Percentiles rank a stretch among this genome's conserved stretches.
Evolutionary conservation across 495 filamentous ascomycete genomes (phyloP).

Genomic region (Symbiotaphrina buchneri): DNA sequence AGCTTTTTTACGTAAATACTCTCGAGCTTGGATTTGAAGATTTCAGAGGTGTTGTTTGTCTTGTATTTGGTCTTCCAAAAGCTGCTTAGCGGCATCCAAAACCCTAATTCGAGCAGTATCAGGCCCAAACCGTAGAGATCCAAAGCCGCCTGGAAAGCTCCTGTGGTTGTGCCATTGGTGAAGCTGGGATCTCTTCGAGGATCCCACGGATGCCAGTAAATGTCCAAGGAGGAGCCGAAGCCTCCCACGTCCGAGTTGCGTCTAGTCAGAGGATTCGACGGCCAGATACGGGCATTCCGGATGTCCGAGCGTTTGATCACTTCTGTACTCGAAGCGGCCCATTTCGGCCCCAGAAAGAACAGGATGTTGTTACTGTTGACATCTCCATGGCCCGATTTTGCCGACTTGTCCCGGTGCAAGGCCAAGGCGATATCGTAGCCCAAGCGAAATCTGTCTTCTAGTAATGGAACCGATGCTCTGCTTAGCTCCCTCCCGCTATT

Average conservation of each 20-base stretch:
- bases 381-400: conserved; percentile 63
- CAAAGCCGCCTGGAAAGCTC: conserved; percentile 24
- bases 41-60: conserved; percentile 34
- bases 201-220: conserved; percentile 62
- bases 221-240: no score
- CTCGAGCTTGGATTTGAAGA: conserved; percentile 39
- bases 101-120: conserved; percentile 63
- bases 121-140: conserved; percentile 75
- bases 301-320: conserved; percentile 20
- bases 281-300: conserved; percentile 46
- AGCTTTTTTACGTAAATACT: conserved; percentile 36
- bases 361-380: conserved; percentile 62
- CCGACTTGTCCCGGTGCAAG: conserved; percentile 48
- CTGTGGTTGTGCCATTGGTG: conserved; percentile 3
- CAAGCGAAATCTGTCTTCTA: conserved; percentile 67
- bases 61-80: conserved; percentile 51
- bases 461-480: conserved; percentile 22
- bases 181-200: conserved; percentile 29
- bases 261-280: no score
- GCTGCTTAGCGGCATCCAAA: conserved; percentile 60
- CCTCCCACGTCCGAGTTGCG: no score
- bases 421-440: conserved; percentile 60
- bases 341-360: conserved; percentile 36
- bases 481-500: conserved; percentile 25
- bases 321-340: conserved; percentile 18